These are phyloP conservation scores for Aaosphaeria pasadenensis DNA, from an alignment of 2,329 filamentous ascomycete species.

Conservation along the genomic window DNA sequence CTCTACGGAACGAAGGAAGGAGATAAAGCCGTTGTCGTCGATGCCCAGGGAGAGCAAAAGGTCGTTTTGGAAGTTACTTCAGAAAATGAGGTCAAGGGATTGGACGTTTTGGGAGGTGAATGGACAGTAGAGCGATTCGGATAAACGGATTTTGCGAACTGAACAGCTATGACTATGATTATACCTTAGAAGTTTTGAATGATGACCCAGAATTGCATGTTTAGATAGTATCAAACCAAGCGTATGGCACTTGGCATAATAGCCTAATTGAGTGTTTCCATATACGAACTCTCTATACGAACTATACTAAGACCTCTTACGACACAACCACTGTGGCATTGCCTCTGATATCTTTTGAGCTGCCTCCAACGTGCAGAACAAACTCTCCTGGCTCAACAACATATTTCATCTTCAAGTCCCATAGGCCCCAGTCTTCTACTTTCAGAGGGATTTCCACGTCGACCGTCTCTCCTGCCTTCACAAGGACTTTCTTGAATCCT, in stretches of 20 bases:
- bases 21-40: conserved; percentile 34
- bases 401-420: conserved; percentile 63
- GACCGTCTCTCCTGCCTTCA: conserved; percentile 59
- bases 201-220: too few relatives aligned
- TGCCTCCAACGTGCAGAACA: conserved; percentile 57
- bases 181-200: too few relatives aligned
- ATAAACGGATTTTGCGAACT: conserved; percentile 9
- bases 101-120: conserved; percentile 28
- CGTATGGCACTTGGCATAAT: too few relatives aligned
- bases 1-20: conserved; percentile 36
- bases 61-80: conserved; percentile 26
- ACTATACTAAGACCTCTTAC: conserved; percentile 7
- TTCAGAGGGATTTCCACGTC: conserved; percentile 51
- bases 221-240: too few relatives aligned
- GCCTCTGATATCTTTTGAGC: conserved; percentile 54
- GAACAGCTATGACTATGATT: too few relatives aligned
- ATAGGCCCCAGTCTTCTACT: conserved; percentile 53
- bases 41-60: conserved; percentile 27
- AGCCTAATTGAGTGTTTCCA: too few relatives aligned
- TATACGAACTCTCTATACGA: too few relatives aligned
- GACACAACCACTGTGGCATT: conserved; percentile 57
- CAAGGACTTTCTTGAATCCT: conserved; percentile 64
- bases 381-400: conserved; percentile 72
- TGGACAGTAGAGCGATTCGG: conserved; percentile 31
- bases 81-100: conserved; percentile 25